These are phyloP conservation scores for Parvularia atlantis DNA, from an alignment of 78 protist genomes.

Conservation along the genomic window DNA sequence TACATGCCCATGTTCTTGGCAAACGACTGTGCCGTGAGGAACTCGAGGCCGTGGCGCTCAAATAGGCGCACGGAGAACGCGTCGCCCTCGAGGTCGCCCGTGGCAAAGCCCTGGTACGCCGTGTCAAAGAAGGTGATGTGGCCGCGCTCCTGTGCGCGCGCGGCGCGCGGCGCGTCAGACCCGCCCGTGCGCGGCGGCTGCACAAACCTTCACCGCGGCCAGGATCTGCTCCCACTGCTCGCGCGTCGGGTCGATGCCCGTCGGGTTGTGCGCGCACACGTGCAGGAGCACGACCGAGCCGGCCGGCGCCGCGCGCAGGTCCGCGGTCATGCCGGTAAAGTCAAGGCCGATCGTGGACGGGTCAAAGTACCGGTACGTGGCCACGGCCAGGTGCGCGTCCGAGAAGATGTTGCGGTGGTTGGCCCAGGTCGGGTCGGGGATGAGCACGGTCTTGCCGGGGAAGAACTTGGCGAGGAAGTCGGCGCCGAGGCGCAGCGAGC, in stretches of 20 bases:
- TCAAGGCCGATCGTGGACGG: slow-evolving; percentile 51
- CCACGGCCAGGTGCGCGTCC: slow-evolving; percentile 46
- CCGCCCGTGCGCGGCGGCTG: too few relatives aligned
- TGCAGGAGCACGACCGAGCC: slow-evolving; percentile 81
- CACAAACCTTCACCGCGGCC: slow-evolving; percentile 8
- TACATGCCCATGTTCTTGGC: slow-evolving; percentile 98
- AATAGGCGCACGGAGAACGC: slow-evolving; percentile 68
- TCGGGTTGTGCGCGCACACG: slow-evolving; percentile 99
- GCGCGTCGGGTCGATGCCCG: slow-evolving; percentile 94
- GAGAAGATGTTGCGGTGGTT: slow-evolving; percentile 61
- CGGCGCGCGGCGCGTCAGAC: background rate
- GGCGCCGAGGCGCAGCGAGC: slow-evolving; percentile 78
- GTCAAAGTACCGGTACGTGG: slow-evolving; percentile 68
- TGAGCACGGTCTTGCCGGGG: slow-evolving; percentile 35
- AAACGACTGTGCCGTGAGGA: slow-evolving; percentile 69
- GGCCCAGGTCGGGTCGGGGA: slow-evolving; percentile 97
- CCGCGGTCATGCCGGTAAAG: slow-evolving; percentile 73
- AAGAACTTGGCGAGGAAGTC: slow-evolving; percentile 51
- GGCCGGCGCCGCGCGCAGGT: slow-evolving; percentile 44
- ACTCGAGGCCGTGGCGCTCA: slow-evolving; percentile 14
- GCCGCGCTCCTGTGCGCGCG: slow-evolving; percentile 27
- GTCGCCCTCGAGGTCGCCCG: slow-evolving; percentile 86
- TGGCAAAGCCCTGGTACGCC: slow-evolving; percentile 98
- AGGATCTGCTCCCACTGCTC: slow-evolving; percentile 86
- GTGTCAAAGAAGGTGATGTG: slow-evolving; percentile 77